Conservation (phyloP, 106 monocot genomes). For the Alisma plantagoaquatica region DNA sequence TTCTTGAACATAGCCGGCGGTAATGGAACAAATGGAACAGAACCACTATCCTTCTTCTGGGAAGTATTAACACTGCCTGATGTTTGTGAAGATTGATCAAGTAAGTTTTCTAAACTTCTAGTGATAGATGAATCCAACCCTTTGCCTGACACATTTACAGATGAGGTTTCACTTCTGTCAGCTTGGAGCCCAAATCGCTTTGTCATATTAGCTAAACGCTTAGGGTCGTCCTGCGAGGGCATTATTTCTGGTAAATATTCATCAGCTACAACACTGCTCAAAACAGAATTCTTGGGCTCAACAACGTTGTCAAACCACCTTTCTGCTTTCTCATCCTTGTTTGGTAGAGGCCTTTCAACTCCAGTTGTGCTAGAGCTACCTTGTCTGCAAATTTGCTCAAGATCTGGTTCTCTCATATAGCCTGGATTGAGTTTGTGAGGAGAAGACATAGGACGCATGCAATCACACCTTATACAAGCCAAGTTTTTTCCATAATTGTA, state of each 20-base stretch:
- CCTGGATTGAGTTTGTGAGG: slow-evolving; percentile 2
- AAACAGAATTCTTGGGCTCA: slow-evolving; percentile 29
- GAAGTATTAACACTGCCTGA: slow-evolving; percentile 9
- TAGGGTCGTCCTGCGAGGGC: slow-evolving; percentile 29
- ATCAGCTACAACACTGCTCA: slow-evolving; percentile 28
- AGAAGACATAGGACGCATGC: slow-evolving; percentile 43
- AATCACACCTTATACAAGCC: slow-evolving; percentile 87
- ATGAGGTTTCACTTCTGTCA: too few relatives aligned
- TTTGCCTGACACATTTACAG: slow-evolving; percentile 7
- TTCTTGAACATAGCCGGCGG: slow-evolving; percentile 48
- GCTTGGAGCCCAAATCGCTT: too few relatives aligned
- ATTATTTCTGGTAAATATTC: slow-evolving; percentile 42
- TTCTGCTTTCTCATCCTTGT: slow-evolving; percentile 56
- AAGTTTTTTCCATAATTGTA: slow-evolving; percentile 83
- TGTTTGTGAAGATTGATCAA: slow-evolving; percentile 36
- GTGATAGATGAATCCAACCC: slow-evolving; percentile 37
- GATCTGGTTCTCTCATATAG: slow-evolving; percentile 7
- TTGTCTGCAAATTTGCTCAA: slow-evolving; percentile 31
- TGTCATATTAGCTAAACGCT: too few relatives aligned
- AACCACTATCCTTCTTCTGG: slow-evolving; percentile 28
- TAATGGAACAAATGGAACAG: slow-evolving; percentile 75
- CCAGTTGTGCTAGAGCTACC: slow-evolving; percentile 26
- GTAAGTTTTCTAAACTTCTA: slow-evolving; percentile 65
- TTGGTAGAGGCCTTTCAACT: slow-evolving; percentile 43
- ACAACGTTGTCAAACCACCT: slow-evolving; percentile 40